Conservation (phyloP, 495 filamentous ascomycete species). For the Pyronema domesticum region DNA sequence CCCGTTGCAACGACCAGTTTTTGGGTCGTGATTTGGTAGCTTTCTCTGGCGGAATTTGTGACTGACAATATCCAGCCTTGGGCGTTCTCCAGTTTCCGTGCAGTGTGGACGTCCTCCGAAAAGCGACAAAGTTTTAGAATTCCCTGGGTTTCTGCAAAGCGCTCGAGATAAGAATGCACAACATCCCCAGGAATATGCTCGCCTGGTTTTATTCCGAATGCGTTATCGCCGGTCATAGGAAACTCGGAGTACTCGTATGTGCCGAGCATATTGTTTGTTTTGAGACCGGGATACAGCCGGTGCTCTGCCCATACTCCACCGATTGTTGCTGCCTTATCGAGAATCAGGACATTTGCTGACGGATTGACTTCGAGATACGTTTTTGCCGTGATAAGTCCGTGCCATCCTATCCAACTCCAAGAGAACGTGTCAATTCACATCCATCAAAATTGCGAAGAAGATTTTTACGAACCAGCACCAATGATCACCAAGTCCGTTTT, state of each 20-base stretch:
- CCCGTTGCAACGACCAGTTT: slow-evolving; percentile 59
- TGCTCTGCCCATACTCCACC: slow-evolving; percentile 56
- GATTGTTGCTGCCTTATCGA: slow-evolving; percentile 39
- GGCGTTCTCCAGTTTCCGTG: slow-evolving; percentile 27
- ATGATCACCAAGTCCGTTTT: slow-evolving; percentile 29
- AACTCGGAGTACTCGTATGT: slow-evolving; percentile 57
- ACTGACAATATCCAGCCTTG: slow-evolving; percentile 28
- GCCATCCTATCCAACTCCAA: slow-evolving; percentile 29
- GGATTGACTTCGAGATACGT: slow-evolving; percentile 42
- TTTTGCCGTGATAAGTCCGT: slow-evolving; percentile 42
- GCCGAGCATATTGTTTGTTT: slow-evolving; percentile 45
- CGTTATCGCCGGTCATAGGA: slow-evolving; percentile 39
- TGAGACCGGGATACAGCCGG: slow-evolving; percentile 48
- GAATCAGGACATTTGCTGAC: slow-evolving; percentile 30
- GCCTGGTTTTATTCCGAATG: slow-evolving; percentile 39
- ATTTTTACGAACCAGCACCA: slow-evolving; percentile 28
- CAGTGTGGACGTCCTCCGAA: slow-evolving; percentile 33
- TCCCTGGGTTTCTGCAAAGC: slow-evolving; percentile 41
- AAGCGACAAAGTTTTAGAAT: slow-evolving; percentile 38
- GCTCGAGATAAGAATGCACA: slow-evolving; percentile 47
- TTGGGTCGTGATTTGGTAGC: slow-evolving; percentile 27
- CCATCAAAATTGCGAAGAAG: not conserved
- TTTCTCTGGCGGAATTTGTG: slow-evolving; percentile 21
- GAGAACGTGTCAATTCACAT: not conserved
- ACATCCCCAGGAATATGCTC: slow-evolving; percentile 52